Evolutionary conservation across 108 stramenopile genomes (phyloP).

Genomic region (Skeletonema tropicum): DNA sequence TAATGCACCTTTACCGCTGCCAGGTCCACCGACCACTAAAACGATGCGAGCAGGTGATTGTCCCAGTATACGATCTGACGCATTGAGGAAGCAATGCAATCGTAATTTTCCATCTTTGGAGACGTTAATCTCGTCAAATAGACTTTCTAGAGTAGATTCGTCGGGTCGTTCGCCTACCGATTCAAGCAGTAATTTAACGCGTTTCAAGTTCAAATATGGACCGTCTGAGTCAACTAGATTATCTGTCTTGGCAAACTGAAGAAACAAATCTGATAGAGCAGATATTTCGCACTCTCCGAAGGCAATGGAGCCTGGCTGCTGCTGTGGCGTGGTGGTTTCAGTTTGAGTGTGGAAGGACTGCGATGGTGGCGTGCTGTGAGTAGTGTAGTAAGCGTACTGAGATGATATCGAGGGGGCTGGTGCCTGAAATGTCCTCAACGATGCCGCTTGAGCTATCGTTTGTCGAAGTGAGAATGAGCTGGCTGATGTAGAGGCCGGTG

Average conservation of each 20-base stretch:
- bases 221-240: slow-evolving; percentile 16
- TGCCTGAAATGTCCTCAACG: neutral
- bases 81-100: slow-evolving; percentile 62
- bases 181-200: slow-evolving; percentile 48
- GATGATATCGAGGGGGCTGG: neutral
- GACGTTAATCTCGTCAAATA: slow-evolving; percentile 63
- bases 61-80: slow-evolving; percentile 59
- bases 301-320: slow-evolving; percentile 50
- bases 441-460: neutral
- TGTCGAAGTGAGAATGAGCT: neutral
- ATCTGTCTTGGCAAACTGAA: slow-evolving; percentile 50
- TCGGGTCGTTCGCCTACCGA: slow-evolving; percentile 66
- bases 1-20: slow-evolving; percentile 93
- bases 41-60: slow-evolving; percentile 78
- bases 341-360: slow-evolving; percentile 9
- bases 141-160: slow-evolving; percentile 45
- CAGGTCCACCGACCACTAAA: slow-evolving; percentile 94
- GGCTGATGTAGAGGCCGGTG: neutral
- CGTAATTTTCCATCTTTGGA: slow-evolving; percentile 59
- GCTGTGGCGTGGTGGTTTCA: neutral
- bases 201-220: slow-evolving; percentile 45
- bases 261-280: slow-evolving; percentile 72
- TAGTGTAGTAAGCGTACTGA: neutral
- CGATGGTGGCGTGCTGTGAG: neutral
- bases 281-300: slow-evolving; percentile 70